Evolutionary conservation across 768 basidiomycete genomes (phyloP).

Genomic region (Phanerochaete sordida): DNA sequence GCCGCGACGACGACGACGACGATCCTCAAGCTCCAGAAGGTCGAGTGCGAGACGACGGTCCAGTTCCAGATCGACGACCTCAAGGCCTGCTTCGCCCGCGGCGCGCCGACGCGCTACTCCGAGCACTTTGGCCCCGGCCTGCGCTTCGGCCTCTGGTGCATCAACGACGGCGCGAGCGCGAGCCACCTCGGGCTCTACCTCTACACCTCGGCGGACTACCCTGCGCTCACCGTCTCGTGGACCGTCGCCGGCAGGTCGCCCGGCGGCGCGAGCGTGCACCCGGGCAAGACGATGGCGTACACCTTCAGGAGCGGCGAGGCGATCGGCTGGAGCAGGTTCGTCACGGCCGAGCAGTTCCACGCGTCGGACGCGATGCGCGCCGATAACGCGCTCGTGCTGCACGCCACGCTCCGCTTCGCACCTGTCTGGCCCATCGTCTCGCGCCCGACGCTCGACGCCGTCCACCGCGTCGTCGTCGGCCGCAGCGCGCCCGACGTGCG

Average conservation of each 20-base stretch:
- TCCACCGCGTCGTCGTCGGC: slow-evolving; percentile 8
- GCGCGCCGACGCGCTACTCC: not conserved
- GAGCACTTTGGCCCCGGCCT: slow-evolving; percentile 6
- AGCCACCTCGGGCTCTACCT: slow-evolving; percentile 4
- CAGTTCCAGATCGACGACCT: slow-evolving; percentile 14
- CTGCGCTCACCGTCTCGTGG: not conserved
- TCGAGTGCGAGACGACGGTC: slow-evolving; percentile 6
- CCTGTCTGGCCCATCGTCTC: slow-evolving; percentile 6
- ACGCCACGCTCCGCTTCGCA: slow-evolving; percentile 5
- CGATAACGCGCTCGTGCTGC: slow-evolving; percentile 8
- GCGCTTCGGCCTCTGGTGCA: slow-evolving; percentile 1
- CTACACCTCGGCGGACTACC: slow-evolving; percentile 6
- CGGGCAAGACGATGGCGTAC: slow-evolving; percentile 1
- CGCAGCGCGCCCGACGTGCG: not conserved
- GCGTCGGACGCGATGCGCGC: not conserved
- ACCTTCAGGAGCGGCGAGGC: slow-evolving; percentile 5
- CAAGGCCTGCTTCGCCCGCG: not conserved
- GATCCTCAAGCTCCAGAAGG: slow-evolving; percentile 5
- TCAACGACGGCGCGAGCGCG: not conserved
- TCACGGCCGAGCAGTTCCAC: slow-evolving; percentile 2
- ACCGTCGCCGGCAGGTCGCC: not conserved
- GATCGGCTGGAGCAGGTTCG: slow-evolving; percentile 7
- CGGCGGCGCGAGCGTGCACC: not conserved
- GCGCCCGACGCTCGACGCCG: slow-evolving; percentile 8
- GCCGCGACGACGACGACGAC: not conserved